Evolutionary conservation across 306 rosid genomes (phyloP).

Genomic region (Neltuma alba): DNA sequence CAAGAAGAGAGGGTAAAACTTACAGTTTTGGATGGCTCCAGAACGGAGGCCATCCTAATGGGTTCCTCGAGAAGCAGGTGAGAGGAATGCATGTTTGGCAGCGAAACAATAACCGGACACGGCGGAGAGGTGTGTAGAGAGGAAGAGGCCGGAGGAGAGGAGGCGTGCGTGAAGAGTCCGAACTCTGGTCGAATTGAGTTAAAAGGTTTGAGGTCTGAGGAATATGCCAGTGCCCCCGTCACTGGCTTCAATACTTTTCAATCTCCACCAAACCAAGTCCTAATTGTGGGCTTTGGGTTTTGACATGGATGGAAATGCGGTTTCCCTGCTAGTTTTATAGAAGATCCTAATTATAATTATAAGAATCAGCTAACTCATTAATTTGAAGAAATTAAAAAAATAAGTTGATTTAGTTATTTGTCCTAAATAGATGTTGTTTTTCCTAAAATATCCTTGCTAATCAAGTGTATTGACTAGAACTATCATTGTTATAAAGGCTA

Average conservation of each 20-base stretch:
- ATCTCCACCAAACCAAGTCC: background rate
- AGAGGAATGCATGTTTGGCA: conserved; percentile 81
- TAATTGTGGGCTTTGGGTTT: background rate
- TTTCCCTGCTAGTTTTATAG: background rate
- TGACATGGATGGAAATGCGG: background rate
- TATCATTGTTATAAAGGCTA: too few species aligned
- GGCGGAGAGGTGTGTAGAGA: background rate
- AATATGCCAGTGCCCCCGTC: conserved; percentile 24
- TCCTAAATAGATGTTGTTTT: too few species aligned
- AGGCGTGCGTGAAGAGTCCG: conserved; percentile 35
- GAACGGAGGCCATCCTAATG: conserved; percentile 89
- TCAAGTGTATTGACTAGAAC: too few species aligned
- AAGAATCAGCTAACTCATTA: too few species aligned
- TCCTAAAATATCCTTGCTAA: too few species aligned
- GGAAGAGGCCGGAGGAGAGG: background rate
- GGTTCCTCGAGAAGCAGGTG: conserved; percentile 96
- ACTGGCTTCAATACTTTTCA: background rate
- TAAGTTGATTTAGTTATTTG: too few species aligned
- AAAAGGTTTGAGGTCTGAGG: conserved; percentile 5
- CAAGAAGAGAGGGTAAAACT: conserved; percentile 16
- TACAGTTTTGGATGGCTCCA: conserved; percentile 84
- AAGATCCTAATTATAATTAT: too few species aligned
- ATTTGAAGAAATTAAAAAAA: too few species aligned
- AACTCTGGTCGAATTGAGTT: background rate
- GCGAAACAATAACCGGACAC: background rate